Evolutionary conservation across 2,329 filamentous ascomycete species (phyloP).

Genomic region (Nemania bipapillata): DNA sequence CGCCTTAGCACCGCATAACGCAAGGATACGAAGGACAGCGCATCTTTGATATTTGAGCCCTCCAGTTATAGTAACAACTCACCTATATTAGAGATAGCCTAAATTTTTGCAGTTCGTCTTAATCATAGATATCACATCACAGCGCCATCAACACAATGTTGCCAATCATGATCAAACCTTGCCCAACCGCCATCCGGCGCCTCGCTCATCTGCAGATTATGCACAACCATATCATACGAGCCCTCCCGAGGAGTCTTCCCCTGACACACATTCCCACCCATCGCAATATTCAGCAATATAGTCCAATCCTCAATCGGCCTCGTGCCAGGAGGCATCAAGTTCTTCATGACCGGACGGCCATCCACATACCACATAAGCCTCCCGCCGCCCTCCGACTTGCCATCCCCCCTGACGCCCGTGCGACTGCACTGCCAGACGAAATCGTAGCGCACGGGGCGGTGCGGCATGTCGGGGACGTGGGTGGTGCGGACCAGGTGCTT

Average conservation of each 20-base stretch:
- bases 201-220: conserved; percentile 63
- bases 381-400: conserved; percentile 56
- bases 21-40: too few species aligned
- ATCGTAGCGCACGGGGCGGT: conserved; percentile 62
- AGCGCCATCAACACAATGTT: conserved; percentile 45
- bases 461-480: conserved; percentile 60
- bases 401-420: conserved; percentile 56
- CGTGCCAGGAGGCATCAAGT: conserved; percentile 62
- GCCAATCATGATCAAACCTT: conserved; percentile 65
- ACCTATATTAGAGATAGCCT: too few species aligned
- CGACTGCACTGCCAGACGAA: conserved; percentile 66
- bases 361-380: conserved; percentile 70
- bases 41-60: too few species aligned
- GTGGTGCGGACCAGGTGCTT: conserved; percentile 68
- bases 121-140: conserved; percentile 37
- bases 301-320: conserved; percentile 66
- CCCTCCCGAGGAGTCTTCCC: conserved; percentile 64
- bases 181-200: conserved; percentile 66
- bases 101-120: too few species aligned
- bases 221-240: conserved; percentile 66
- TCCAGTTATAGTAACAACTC: too few species aligned
- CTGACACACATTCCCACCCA: conserved; percentile 69
- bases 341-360: conserved; percentile 67
- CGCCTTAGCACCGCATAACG: too few species aligned
- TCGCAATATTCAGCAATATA: conserved; percentile 69